Percentiles rank a stretch among this genome's conserved stretches.
Evolutionary conservation across 768 basidiomycete genomes (phyloP).

Genomic region (Paxillus involutus): DNA sequence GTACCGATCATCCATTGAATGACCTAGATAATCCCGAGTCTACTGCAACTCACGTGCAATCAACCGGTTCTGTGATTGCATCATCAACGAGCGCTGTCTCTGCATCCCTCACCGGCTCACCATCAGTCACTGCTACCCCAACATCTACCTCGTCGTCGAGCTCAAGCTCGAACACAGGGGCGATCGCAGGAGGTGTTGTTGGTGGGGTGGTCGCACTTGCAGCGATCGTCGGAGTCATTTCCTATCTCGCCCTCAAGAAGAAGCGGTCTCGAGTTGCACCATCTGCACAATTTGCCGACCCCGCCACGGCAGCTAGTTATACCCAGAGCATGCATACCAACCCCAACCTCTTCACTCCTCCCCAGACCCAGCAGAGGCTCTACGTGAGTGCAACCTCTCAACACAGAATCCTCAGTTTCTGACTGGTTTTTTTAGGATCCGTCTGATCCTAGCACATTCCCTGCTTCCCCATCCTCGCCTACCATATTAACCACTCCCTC

Average conservation of each 20-base stretch:
- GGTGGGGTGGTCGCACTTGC: slow-evolving; percentile 60
- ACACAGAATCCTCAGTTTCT: background rate
- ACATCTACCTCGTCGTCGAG: no score
- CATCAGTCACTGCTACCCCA: background rate
- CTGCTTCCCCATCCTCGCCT: slow-evolving; percentile 21
- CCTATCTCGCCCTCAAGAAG: slow-evolving; percentile 39
- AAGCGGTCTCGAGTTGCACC: slow-evolving; percentile 24
- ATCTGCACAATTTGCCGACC: slow-evolving; percentile 11
- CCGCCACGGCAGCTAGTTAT: background rate
- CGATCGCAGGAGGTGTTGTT: slow-evolving; percentile 62
- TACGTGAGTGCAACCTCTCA: slow-evolving; percentile 25
- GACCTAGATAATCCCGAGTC: slow-evolving; percentile 45
- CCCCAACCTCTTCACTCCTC: slow-evolving; percentile 11
- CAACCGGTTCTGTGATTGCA: slow-evolving; percentile 13
- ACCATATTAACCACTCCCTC: slow-evolving; percentile 9
- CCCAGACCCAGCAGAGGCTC: slow-evolving; percentile 22
- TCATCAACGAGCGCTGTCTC: background rate
- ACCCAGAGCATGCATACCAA: slow-evolving; percentile 6
- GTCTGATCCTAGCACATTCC: slow-evolving; percentile 38
- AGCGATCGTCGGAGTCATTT: slow-evolving; percentile 35
- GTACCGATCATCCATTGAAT: background rate
- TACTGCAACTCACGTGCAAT: slow-evolving; percentile 34
- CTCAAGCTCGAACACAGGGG: slow-evolving; percentile 39
- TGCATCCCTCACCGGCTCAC: slow-evolving; percentile 12
- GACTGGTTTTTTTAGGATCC: slow-evolving; percentile 28